phyloP scores from a whole-genome alignment of 139 green algal species.

The Pedinophyceae sp. region DNA sequence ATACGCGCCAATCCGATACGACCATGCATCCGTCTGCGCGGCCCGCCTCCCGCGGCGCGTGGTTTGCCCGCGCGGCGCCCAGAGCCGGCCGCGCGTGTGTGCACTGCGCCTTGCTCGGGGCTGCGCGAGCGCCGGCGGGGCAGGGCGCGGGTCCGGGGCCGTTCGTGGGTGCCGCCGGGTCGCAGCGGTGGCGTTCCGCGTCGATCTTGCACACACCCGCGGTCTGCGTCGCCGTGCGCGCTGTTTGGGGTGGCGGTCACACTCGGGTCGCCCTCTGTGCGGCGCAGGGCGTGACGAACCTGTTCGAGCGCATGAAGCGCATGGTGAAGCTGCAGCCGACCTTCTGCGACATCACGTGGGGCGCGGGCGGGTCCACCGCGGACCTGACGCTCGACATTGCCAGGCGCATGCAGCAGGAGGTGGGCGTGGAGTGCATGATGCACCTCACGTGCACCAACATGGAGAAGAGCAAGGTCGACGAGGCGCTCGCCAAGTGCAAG shows the following conservation, averaged over 20 bases:
- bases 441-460: conserved; percentile 99
- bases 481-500: conserved; percentile 48
- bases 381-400: conserved; percentile 93
- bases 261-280: too few species aligned
- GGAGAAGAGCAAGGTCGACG: conserved; percentile 67
- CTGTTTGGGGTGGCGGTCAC: not conserved
- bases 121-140: too few species aligned
- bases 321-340: conserved; percentile 65
- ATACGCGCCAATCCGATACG: too few species aligned
- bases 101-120: too few species aligned
- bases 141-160: too few species aligned
- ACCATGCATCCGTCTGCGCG: too few species aligned
- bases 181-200: too few species aligned
- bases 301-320: conserved; percentile 74
- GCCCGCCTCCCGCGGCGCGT: too few species aligned
- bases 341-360: conserved; percentile 98
- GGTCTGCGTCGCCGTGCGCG: not conserved
- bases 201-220: not conserved
- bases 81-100: too few species aligned
- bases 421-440: conserved; percentile 97
- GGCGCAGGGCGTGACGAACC: conserved; percentile 79
- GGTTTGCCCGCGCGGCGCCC: too few species aligned
- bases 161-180: not conserved
- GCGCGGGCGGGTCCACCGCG: conserved; percentile 82
- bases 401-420: conserved; percentile 78